Evolutionary conservation across 2,329 filamentous ascomycete species (phyloP), one percentile per base, ranked within the genome.

Genomic region (Cadophora sp.): DNA sequence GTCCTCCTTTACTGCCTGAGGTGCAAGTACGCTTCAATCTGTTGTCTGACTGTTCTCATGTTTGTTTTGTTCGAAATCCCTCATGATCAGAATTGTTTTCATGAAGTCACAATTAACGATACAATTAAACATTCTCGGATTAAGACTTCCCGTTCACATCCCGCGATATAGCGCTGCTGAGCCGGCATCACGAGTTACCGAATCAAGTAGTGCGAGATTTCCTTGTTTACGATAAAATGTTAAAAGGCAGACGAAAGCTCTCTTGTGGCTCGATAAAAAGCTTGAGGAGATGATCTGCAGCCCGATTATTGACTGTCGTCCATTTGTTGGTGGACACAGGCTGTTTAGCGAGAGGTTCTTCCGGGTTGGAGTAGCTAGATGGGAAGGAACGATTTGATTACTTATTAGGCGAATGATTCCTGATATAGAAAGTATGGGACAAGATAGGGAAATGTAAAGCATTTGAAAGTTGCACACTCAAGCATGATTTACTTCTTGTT

Each of bases 131-230:
- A 9, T 14, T 41, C 20, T 39, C 55, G 55, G 20, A 39, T 41
- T 43, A n/a, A 58, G 55, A 13, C 33, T 7, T 41, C 14, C 55
- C 55, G 55, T 43, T 2, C 36, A 27, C 4, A 13, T 39, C 36
- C 55, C 20, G 55, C 20, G n/a, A 58, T 14, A 22, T 58, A 58
- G 36, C 5, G 55, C 20, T 24, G 11, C 33, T 58, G 36, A 58
- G 55, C 55, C 55, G 55, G 36, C 8, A 58, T 24, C n/a, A 2
- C 2, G 36, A 43, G 36, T 24, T 58, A 1, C 55, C 55, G 55
- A 14, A 27, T 1, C 20, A 22, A 56, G n/a, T 56, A 14, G 51
- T 39, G 30, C 9, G n/a, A 43, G n/a, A 13, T 1, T 24, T 58
- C 14, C 33, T 58, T 58, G 33, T 27, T 41, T 18, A 16, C 18